Base-by-base conservation (phyloP, 225 moss, liverwort and hornwort species). In the Polytrichum commune region DNA sequence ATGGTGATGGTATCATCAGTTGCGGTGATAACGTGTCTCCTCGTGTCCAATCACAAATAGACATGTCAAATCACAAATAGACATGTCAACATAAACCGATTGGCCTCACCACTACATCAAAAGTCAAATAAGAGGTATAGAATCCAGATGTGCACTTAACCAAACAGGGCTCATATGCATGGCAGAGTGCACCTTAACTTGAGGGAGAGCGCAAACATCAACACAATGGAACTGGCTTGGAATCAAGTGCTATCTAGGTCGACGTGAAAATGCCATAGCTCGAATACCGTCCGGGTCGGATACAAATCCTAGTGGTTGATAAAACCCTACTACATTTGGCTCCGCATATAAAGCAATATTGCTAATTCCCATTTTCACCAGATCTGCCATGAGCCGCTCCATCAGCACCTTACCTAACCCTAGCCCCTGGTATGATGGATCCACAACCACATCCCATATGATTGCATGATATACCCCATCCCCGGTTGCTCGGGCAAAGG, bases 391-490 rank as follows among this genome's bases (percentile, higher is more conserved):
- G 26, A 95, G 85, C 1, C 95, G 86, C 85, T 95, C 95, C 86
- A 95, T 92, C n/a, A 95, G 86, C 72, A 89, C 95, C 90, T 92
- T 95, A 29, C 95, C 95, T 29, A 92, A 62, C 6, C 95, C 95
- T 58, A 82, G 60, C 9, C 95, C 95, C 62, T 95, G 95, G 73
- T 82, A 92, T 19, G 90, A 82, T 2, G 95, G 95, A 77, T 95
- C 95, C 58, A 95, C 95, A 19, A 95, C 95, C 57, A 95, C 95
- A 60, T 95, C 95, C 95, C 95, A 95, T 29, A 95, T 95, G 5
- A 95, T 92, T 53, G 95, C 95, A 64, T 95, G 90, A 74, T 90
- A 95, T 19, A 95, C 90, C 69, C 74, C 72, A 63, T 92, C 95
- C 13, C 95, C 95, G 2, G 95, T 95, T 26, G 95, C 95, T 9